Evolutionary conservation across 345 rosid species (phyloP), one percentile per base, ranked within the genome.

Genomic region (Alliaria petiolata): DNA sequence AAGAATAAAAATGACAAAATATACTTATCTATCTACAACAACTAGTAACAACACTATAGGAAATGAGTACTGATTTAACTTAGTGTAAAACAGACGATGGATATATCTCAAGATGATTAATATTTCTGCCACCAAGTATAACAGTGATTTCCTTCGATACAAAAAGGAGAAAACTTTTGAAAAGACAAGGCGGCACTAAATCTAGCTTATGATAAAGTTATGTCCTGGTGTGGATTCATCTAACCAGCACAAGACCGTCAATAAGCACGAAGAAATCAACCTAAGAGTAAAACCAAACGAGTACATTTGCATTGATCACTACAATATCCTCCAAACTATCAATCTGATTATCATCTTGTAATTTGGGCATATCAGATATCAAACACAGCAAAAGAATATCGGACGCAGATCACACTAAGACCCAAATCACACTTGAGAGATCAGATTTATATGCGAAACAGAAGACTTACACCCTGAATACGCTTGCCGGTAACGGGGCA

Each of bases 401-500:
- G 19, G 8, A 2, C 36, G 19, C 34, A n/a, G n/a, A n/a, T n/a
- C n/a, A n/a, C n/a, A n/a, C n/a, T 9, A 33, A 16, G 13, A 7
- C 26, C 9, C 43, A 55, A 33, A 68, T 57, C 56, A 45, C 7
- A 38, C 36, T 46, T 0, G 17, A 34, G 33, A 35, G n/a, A 25
- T 25, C 2, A 28, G 31, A 28, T 4, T 28, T 5, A 28, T 49
- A 3, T 13, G 31, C 7, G 12, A 68, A 62, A 5, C 38, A 49
- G 7, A 43, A n/a, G 1, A 17, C 77, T 67, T 85, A 92, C 98
- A 80, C 98, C 98, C 81, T 92, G 98, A 60, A 92, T 92, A 73
- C 96, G 83, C 85, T 92, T 89, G 42, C 91, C 93, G 38, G 96
- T 88, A 33, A 92, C 96, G 9, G 98, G 96, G 42, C 96, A 92